A percentile compares a stretch with the other conserved stretches of the same genome.
phyloP scores from a whole-genome alignment of 75 land plant genomes.

The Picea sitchensis region DNA sequence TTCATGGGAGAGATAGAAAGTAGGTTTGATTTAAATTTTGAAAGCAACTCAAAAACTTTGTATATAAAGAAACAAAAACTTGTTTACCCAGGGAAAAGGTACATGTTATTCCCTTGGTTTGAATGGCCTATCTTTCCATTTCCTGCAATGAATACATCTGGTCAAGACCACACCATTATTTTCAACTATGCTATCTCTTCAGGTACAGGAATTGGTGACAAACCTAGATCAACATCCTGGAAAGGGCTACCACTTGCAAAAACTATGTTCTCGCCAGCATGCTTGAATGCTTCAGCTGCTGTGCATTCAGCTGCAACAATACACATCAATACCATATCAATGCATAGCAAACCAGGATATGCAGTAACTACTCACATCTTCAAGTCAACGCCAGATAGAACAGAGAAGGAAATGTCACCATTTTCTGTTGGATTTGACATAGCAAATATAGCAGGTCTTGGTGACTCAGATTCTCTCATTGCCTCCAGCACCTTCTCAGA shows the following conservation, averaged over 20 bases:
- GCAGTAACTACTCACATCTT: neutral
- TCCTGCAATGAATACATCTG: slow-evolving; percentile 26
- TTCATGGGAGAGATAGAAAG: neutral
- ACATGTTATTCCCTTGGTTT: slow-evolving; percentile 92
- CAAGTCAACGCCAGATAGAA: neutral
- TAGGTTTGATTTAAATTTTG: neutral
- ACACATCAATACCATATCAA: slow-evolving; percentile 2
- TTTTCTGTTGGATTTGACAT: slow-evolving; percentile 93
- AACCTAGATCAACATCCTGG: slow-evolving; percentile 60
- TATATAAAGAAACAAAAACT: neutral
- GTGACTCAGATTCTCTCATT: slow-evolving; percentile 67
- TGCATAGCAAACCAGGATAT: neutral
- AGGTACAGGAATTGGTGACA: neutral
- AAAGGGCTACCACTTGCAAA: slow-evolving; percentile 91
- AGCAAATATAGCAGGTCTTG: slow-evolving; percentile 86
- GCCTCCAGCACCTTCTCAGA: slow-evolving; percentile 70
- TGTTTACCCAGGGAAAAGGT: slow-evolving; percentile 77
- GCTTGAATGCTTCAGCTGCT: slow-evolving; percentile 68
- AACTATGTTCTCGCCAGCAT: slow-evolving; percentile 68
- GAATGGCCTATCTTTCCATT: slow-evolving; percentile 70
- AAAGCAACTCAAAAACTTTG: neutral
- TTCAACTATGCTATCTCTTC: neutral
- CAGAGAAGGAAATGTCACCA: slow-evolving; percentile 40
- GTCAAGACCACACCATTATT: neutral
- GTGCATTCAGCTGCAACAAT: slow-evolving; percentile 70